Evolutionary conservation across 352 stramenopile genomes (phyloP), one percentile per base, ranked within the genome.

Genomic region (Globisporangium lucens): DNA sequence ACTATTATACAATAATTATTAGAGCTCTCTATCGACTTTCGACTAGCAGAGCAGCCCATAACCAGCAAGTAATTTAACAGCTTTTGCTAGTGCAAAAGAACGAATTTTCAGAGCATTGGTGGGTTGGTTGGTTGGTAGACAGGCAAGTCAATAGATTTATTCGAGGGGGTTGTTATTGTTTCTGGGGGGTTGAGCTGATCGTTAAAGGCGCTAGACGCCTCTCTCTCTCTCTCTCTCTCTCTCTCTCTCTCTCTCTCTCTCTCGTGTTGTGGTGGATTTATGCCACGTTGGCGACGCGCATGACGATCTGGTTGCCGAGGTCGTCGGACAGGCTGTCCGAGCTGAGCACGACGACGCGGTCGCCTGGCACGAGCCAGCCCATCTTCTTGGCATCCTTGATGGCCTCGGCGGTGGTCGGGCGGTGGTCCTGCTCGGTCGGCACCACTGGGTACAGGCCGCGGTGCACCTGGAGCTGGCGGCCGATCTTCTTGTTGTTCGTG

Each of bases 391-490:
- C 92, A 10, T 91, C 90, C 7, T 79, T 68, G 67, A 98, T 95
- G 22, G 94, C 91, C 70, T 98, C 93, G 9, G 82, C 84, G 12
- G 91, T 81, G 38, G 82, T 91, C 46, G 82, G 78, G 74, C 79
- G 71, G 63, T 78, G 70, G 68, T 87, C 75, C 72, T 89, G 61
- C 71, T 82, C 62, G 68, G 89, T 69, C 6, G 78, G 83, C 33
- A 94, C 80, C 29, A 96, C 76, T 3, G 89, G 77, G 73, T 90
- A 91, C 47, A 90, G 62, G 29, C 89, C 81, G 66, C 93, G 85
- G 76, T 98, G 89, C 53, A 98, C 85, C 76, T 98, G 93, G 52
- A 98, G 82, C 73, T 96, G 89, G 41, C 94, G 88, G 30, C 86
- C 94, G 36, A 98, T 90, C 80, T 97, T 96, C 43, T 84, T 82